Base-by-base conservation (phyloP, 768 basidiomycete species). In the Trametes cubensis region DNA sequence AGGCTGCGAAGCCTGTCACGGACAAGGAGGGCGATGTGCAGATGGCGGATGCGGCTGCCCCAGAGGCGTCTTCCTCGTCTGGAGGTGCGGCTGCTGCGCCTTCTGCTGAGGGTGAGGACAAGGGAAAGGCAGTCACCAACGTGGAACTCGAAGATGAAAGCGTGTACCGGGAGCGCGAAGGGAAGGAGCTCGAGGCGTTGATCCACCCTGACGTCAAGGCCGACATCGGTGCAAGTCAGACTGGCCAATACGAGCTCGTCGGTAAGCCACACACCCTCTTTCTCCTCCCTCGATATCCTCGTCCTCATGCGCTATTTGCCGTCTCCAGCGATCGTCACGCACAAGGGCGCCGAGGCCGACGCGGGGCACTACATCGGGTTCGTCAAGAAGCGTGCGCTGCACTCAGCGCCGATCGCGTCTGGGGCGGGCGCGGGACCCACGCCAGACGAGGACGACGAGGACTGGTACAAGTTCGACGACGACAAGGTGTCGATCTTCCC, bases 401-500 rank as follows among this genome's bases (percentile, higher is more conserved):
- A 85, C 60, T 17, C 8, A 3, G 18, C 47, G 30, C 48, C 46
- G 6, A 10, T 28, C 20, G 50, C 40, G 18, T 18, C 55, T 0
- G 58, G 57, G 46, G 54, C 58, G 4, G 6, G 38, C 14, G 65
- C 40, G 14, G 56, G 46, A 11, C 28, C 55, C 6, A 67, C 52
- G 42, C 51, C 66, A 40, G 71, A 83, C 42, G 85, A 87, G 50
- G 85, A 86, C 47, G 87, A 92, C 51, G 88, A 90, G 63, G 89
- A 90, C 70, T 92, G 96, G 96, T 92, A 90, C 78, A 96, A 95
- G 77, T 98, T 95, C 70, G 96, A 98, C 69, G 95, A 98, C 67
- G 94, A 96, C 66, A 96, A 94, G 76, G 95, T 93, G 41, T 89
- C 92, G 18, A 66, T 88, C 56, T 95, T 98, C 74, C 86, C 86